Evolutionary conservation across 805 yeast species (phyloP).

Genomic region (Hanseniaspora guilliermondii): DNA sequence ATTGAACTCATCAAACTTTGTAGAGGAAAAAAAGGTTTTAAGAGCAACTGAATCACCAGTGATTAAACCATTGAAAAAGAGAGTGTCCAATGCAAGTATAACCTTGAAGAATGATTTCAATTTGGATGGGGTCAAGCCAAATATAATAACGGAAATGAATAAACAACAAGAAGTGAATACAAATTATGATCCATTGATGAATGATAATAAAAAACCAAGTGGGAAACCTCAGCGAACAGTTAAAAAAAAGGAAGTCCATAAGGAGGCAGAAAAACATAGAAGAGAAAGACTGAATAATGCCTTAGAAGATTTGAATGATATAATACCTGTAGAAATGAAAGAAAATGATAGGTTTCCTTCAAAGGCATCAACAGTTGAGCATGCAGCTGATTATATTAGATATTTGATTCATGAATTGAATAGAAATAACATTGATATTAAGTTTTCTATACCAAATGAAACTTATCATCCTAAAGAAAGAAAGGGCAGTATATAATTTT

Average conservation of each 20-base stretch:
- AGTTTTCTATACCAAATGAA: not conserved
- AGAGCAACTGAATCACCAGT: conserved; percentile 14
- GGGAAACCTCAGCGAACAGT: not conserved
- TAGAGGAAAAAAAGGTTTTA: conserved; percentile 1
- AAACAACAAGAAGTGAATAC: too few species aligned
- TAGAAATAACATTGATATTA: not conserved
- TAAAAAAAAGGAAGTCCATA: conserved; percentile 41
- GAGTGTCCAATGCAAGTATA: not conserved
- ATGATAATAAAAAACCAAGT: not conserved
- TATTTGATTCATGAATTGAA: conserved; percentile 25
- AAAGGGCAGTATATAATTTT: not conserved
- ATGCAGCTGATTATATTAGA: conserved; percentile 62
- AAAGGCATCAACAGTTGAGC: conserved; percentile 89
- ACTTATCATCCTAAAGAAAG: conserved; percentile 2
- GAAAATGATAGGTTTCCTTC: conserved; percentile 57
- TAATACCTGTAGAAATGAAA: conserved; percentile 50
- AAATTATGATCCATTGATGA: not conserved
- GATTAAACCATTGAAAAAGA: conserved; percentile 10
- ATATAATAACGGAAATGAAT: not conserved
- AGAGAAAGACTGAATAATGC: conserved; percentile 87
- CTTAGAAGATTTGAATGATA: conserved; percentile 53
- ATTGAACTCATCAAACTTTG: not conserved
- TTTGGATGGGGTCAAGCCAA: not conserved
- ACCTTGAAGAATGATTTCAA: not conserved
- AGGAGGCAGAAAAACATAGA: conserved; percentile 91